Evolutionary conservation across 352 stramenopile species (phyloP), one percentile per base, ranked within the genome.

Genomic region (Globisporangium yorkense): DNA sequence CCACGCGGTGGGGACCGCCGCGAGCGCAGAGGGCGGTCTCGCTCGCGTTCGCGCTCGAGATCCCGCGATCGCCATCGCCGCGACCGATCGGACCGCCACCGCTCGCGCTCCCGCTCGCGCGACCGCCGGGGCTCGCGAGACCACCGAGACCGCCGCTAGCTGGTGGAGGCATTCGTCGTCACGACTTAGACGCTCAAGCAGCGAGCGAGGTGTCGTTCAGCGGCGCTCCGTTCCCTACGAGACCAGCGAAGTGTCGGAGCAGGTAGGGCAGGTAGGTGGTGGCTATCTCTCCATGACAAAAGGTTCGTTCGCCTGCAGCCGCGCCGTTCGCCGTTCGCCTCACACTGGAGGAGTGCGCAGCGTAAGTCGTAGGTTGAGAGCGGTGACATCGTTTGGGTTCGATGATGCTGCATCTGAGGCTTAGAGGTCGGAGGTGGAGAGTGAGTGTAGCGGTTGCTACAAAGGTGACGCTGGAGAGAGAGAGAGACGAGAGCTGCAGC

Each of bases 121-220:
- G 75, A 88, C 48, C 76, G 73, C 24, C 66, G 71, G 21, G 70
- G 74, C 55, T 80, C 74, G 59, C 72, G 72, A 27, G 75, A 85
- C 44, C 80, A 77, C 46, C 65, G 70, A 9, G 74, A 84, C 54
- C 74, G 74, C 63, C 65, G 72, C 48, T 60, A 67, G 51, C 27
- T 3, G 0, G 33, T 10, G 33, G 6, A 37, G 33, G 33, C 5
- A 7, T 7, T 9, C 33, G 33, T 37, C 33, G 33, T 37, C 9
- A 9, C 9, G 33, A 37, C 33, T 37, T 7, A 37, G 33, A 37
- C 33, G 31, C 27, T 16, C 10, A 18, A 12, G 20, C 18, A 52
- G 24, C 21, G 47, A 52, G 47, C 16, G 47, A 37, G 33, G 33
- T 37, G 33, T 37, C 33, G 33, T 9, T 37, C 33, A 20, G 47